Conservation (phyloP, 768 basidiomycete genomes). For the Tephrocybe sp. region DNA sequence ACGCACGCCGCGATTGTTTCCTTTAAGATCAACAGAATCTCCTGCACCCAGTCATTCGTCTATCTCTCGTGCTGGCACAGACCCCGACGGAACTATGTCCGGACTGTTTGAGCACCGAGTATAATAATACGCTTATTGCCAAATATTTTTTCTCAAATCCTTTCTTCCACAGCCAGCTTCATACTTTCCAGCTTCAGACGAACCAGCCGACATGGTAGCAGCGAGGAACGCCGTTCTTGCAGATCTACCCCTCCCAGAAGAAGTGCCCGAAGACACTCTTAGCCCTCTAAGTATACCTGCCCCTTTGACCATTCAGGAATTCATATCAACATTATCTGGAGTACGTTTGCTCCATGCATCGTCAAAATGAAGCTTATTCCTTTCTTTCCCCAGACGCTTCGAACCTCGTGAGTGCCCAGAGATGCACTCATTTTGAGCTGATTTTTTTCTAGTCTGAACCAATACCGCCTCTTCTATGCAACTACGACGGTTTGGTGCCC, state of each 20-base stretch:
- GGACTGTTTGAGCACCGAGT: constrained; percentile 15
- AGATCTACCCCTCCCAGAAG: constrained; percentile 60
- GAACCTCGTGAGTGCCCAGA: constrained; percentile 48
- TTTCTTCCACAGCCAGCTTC: not conserved
- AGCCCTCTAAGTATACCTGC: constrained; percentile 69
- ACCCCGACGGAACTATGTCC: not conserved
- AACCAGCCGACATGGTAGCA: constrained; percentile 46
- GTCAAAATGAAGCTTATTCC: not conserved
- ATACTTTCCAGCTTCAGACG: constrained; percentile 24
- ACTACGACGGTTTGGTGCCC: constrained; percentile 77
- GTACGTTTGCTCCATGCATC: constrained; percentile 31
- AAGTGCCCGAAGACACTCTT: constrained; percentile 64
- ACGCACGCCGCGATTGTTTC: constrained; percentile 2
- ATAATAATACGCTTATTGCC: not conserved
- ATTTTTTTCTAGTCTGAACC: constrained; percentile 48
- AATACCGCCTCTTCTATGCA: constrained; percentile 68
- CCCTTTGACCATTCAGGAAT: constrained; percentile 67
- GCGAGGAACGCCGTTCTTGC: constrained; percentile 58
- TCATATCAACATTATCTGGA: constrained; percentile 55
- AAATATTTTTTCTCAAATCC: no score
- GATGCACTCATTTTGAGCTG: not conserved
- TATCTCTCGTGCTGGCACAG: not conserved
- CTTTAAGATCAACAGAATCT: constrained; percentile 5
- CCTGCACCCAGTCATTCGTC: constrained; percentile 6
- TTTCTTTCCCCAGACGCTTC: constrained; percentile 47